Evolutionary conservation across 2,329 filamentous ascomycete species (phyloP), one percentile per base, ranked within the genome.

Genomic region (Escovopsis sp.): DNA sequence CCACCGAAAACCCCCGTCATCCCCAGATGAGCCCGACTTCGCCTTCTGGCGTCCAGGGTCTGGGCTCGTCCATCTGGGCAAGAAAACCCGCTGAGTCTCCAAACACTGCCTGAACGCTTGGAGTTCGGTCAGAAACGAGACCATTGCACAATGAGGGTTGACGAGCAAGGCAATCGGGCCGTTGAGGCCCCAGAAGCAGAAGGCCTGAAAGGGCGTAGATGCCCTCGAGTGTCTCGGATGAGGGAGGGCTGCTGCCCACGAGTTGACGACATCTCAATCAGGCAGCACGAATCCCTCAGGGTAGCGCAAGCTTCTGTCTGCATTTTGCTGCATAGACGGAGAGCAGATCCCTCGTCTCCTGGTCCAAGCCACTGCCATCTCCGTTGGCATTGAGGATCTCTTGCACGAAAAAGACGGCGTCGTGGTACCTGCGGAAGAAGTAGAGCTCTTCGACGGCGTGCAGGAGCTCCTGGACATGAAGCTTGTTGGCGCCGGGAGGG

Each of bases 401-500:
- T 3, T 50, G 43, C 6, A 66, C 56, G 37, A 76, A 64, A 10
- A 52, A 49, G n/a, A 62, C 58, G 2, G 65, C 70, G 42, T 71
- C 64, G 1, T 55, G 54, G 44, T 65, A 76, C 32, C 65, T 58
- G 6, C 62, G 56, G 48, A 69, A 69, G 53, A 72, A 76, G 50
- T 76, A 76, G 37, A 76, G 59, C 55, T 77, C 73, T 52, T 76
- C 72, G 7, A 72, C 67, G 0, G 72, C 73, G 50, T 76, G 71
- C 18, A 75, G 45, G 9, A 72, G 49, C n/a, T 69, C 63, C 48
- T 75, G 70, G 2, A 63, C 58, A 32, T 66, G 61, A 36, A 63
- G 64, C 50, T 75, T 77, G 30, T 61, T 58, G 4, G 64, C 53
- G 4, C 42, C 50, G 9, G 51, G 47, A 3, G 48, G 48, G 10